Percentiles rank a stretch among this genome's conserved stretches.
Evolutionary conservation across 2,329 filamentous ascomycete genomes (phyloP).

Genomic region (Diplodia sapinea): DNA sequence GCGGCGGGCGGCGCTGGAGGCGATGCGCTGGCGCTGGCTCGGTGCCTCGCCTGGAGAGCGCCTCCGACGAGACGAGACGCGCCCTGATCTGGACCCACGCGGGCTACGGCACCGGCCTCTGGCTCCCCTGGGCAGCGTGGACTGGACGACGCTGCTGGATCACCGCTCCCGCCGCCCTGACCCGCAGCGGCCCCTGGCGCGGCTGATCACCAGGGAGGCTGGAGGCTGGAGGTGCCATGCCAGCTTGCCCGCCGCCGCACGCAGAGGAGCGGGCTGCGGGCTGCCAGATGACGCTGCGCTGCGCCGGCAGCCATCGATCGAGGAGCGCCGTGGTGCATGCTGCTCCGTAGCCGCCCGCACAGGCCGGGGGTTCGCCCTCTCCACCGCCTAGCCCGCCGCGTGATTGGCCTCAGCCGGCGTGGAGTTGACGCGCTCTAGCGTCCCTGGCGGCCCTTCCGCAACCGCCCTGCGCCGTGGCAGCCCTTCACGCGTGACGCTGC

Average conservation of each 20-base stretch:
- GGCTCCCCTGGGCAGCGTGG: constrained; percentile 7
- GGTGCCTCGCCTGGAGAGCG: constrained; percentile 10
- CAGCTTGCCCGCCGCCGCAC: not conserved
- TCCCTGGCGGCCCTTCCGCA: constrained; percentile 2
- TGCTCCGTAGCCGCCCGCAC: constrained; percentile 5
- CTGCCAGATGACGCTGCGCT: constrained; percentile 28
- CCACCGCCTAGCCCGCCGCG: constrained; percentile 5
- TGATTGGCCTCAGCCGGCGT: not conserved
- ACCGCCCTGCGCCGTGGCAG: not conserved
- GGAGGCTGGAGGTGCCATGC: not conserved
- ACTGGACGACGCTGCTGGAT: constrained; percentile 10
- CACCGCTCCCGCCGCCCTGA: constrained; percentile 15
- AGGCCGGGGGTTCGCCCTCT: constrained; percentile 20
- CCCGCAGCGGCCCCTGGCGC: constrained; percentile 25
- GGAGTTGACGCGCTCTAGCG: constrained; percentile 3
- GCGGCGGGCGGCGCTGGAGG: not conserved
- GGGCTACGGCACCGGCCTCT: constrained; percentile 5
- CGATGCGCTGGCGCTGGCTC: constrained; percentile 16
- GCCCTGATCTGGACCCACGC: constrained; percentile 21
- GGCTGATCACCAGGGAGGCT: constrained; percentile 21
- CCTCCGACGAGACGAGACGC: not conserved
- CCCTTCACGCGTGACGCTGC: constrained; percentile 15
- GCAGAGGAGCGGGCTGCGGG: not conserved
- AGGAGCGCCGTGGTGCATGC: constrained; percentile 5
- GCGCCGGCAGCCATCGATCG: constrained; percentile 26